Base-by-base conservation (phyloP, 75 land plant genomes). In the Selaginella moellendorffii region DNA sequence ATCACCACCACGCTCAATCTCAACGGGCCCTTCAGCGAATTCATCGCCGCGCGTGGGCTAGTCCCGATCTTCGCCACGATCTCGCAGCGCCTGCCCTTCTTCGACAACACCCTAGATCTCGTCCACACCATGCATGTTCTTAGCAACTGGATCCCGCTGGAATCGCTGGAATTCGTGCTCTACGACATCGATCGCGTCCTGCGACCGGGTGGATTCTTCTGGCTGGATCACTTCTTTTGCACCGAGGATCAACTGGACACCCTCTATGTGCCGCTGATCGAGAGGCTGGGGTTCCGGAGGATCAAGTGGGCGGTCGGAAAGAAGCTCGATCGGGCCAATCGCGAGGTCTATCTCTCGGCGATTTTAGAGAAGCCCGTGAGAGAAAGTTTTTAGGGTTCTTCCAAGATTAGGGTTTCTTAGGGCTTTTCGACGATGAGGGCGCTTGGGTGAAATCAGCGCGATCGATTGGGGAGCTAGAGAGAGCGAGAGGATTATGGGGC, bases 71-170 rank as follows among this genome's bases (percentile, higher is more conserved):
- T 8, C n/a, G n/a, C n/a, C 8, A 56, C 59, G 8, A 25, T 56
- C 23, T 56, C 59, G 5, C 8, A 5, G 19, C 5, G 59, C 8
- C 59, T 56, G 8, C 59, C 59, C n/a, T 56, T 56, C 24, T 56
- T 56, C 24, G 59, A 56, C 24, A 56, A 56, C 24, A 56, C 59
- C 8, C 8, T 56, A 8, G 59, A 56, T 56, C 8, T 56, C 24
- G 59, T 56, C 9, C 59, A 56, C n/a, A 21, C 59, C n/a, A 56
- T 56, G 59, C 59, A 56, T 24, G 59, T 56, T n/a, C 59, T 56
- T 8, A 56, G 24, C n/a, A 25, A 56, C 24, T 56, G 59, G 59
- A 2, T 56, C 9, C 59, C 59, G 2, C 5, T 56, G 5, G 25
- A 56, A 19, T 19, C 59, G 9, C 59, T 56, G 21, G 59, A 56